phyloP scores from a whole-genome alignment of 768 basidiomycete species.

The Suillus sp. region DNA sequence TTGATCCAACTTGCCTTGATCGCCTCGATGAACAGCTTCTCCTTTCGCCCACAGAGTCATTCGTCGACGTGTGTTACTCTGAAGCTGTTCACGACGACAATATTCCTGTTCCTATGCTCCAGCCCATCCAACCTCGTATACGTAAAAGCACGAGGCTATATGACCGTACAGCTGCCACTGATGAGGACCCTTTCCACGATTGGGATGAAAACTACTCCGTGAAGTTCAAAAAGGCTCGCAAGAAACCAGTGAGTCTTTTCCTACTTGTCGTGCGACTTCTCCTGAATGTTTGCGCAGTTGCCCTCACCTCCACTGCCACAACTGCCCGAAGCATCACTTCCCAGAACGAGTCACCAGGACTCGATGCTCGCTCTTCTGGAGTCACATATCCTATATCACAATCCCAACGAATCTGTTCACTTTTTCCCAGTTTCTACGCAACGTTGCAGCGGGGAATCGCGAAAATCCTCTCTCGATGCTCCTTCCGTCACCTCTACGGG shows the following conservation, averaged over 20 bases:
- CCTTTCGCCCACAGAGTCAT: constrained; percentile 41
- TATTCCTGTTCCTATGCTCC: constrained; percentile 28
- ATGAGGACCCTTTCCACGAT: constrained; percentile 37
- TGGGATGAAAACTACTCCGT: constrained; percentile 39
- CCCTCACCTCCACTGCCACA: constrained; percentile 33
- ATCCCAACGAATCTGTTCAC: constrained; percentile 34
- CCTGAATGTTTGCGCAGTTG: constrained; percentile 18
- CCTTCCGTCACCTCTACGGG: constrained; percentile 32
- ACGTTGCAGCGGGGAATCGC: constrained; percentile 31
- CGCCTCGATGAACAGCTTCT: constrained; percentile 46
- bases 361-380: constrained; percentile 34
- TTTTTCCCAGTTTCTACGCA: constrained; percentile 38
- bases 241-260: constrained; percentile 26
- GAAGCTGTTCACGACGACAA: constrained; percentile 39
- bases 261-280: constrained; percentile 9
- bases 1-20: constrained; percentile 44
- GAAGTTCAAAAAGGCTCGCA: constrained; percentile 13
- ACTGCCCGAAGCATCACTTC: constrained; percentile 16
- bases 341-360: constrained; percentile 33
- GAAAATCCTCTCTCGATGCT: constrained; percentile 30
- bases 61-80: constrained; percentile 45
- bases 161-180: constrained; percentile 37
- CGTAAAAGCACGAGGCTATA: constrained; percentile 30
- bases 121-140: constrained; percentile 36
- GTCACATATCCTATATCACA: constrained; percentile 30